Percentiles rank a stretch among this genome's conserved stretches.
These are phyloP conservation scores for Aspergillus cejpii DNA, from an alignment of 2,329 filamentous ascomycete species.

Conservation along the genomic window DNA sequence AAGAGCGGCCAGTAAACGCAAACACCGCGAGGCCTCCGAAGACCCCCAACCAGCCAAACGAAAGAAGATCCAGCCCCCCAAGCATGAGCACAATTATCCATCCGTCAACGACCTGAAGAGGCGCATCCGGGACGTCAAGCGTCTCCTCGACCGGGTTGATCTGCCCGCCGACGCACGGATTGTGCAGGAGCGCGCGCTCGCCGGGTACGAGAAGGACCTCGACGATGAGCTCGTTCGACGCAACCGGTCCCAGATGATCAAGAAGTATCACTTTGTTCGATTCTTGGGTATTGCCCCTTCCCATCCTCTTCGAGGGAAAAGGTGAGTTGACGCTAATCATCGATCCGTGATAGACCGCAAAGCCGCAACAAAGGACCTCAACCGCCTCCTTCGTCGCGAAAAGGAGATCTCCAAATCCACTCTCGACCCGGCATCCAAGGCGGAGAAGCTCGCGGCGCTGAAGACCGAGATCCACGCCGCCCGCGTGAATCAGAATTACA, in stretches of 20 bases:
- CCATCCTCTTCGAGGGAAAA: no score
- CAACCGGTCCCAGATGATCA: conserved; percentile 51
- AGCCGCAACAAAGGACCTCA: conserved; percentile 37
- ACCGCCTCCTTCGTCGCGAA: conserved; percentile 32
- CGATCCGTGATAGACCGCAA: conserved; percentile 43
- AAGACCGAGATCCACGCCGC: conserved; percentile 41
- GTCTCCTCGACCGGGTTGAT: conserved; percentile 45
- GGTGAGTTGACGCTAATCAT: no score
- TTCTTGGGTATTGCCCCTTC: conserved; percentile 47
- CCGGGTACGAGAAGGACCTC: conserved; percentile 52
- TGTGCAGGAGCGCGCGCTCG: conserved; percentile 54
- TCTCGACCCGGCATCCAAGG: conserved; percentile 21
- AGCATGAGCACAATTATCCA: conserved; percentile 25
- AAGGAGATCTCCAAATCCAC: conserved; percentile 34
- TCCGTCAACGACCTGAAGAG: conserved; percentile 49
- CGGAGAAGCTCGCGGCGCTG: conserved; percentile 23
- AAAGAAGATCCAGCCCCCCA: conserved; percentile 25
- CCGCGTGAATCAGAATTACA: conserved; percentile 57
- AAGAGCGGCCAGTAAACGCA: conserved; percentile 21
- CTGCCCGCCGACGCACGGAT: conserved; percentile 52
- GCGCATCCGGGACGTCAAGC: conserved; percentile 51
- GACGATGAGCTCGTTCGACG: conserved; percentile 45
- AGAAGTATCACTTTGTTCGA: conserved; percentile 59
- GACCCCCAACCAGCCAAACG: conserved; percentile 25
- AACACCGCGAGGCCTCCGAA: conserved; percentile 22